Conservation (phyloP, 345 rosid species). For the Aquilaria yunnanensis region DNA sequence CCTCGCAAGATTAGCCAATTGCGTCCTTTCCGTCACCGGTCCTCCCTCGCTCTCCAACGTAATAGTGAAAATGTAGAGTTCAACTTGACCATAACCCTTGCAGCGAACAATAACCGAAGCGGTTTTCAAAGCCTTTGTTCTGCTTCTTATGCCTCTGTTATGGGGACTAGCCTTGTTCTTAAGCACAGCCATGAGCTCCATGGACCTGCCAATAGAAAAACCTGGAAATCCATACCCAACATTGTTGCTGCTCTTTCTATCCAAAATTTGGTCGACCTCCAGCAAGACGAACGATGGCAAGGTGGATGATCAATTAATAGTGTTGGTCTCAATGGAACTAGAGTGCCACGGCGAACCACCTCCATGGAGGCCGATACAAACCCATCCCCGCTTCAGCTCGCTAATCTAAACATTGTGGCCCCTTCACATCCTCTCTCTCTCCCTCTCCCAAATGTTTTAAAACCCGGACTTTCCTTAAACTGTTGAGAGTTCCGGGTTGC, state of each 20-base stretch:
- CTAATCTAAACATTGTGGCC: no score
- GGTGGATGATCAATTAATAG: conserved; percentile 13
- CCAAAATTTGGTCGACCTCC: conserved; percentile 29
- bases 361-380: no score
- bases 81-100: conserved; percentile 73
- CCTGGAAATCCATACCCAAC: conserved; percentile 33
- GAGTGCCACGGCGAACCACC: no score
- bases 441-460: no score
- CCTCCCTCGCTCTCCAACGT: conserved; percentile 62
- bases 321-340: no score
- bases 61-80: conserved; percentile 87
- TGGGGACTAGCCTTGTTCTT: conserved; percentile 65
- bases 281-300: conserved; percentile 29
- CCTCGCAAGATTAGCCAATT: no score
- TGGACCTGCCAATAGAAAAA: conserved; percentile 40
- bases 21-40: conserved; percentile 15
- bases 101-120: conserved; percentile 72
- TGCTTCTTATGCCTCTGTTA: conserved; percentile 73
- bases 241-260: conserved; percentile 16
- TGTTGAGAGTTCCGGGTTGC: no score
- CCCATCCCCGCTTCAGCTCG: no score
- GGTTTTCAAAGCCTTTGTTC: conserved; percentile 87
- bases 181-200: conserved; percentile 92
- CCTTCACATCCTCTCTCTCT: no score
- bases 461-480: no score